Base-by-base conservation (phyloP, 2,329 filamentous ascomycete species). In the Aspergillus amoenus region DNA sequence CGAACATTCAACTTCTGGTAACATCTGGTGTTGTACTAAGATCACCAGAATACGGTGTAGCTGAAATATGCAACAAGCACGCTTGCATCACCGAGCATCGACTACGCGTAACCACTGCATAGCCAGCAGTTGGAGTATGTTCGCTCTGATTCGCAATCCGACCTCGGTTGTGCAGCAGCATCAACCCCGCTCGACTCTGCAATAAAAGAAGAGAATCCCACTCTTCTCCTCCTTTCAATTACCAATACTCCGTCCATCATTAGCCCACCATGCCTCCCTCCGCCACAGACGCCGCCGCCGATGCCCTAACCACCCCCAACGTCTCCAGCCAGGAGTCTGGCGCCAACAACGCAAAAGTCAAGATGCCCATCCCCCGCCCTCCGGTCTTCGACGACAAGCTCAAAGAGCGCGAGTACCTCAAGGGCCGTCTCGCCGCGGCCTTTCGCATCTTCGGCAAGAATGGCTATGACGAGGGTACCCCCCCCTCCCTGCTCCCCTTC, bases 371-470 rank as follows among this genome's bases (percentile, higher is more conserved):
- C 55, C 72, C 73, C 2, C 60, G 57, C 5, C 67, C 70, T 18
- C 76, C 74, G 1, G 70, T 67, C 3, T 78, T 78, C 52, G 68
- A 71, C 5, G 69, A 78, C 62, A 78, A 77, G 52, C 60, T 73
- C 17, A 66, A 81, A 42, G 78, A 84, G 60, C 76, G 82, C 22
- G 75, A 81, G 50, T 82, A 82, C 59, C 73, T 84, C 39, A 85
- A 84, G 65, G 78, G 80, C 24, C 76, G 81, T 22, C 73, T 85
- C 5, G 81, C 81, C 1, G 75, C 82, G 17, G 83, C 80, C 2
- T 85, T 85, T 68, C 79, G 82, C 22, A 80, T 85, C 52, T 85
- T 85, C 58, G 82, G 80, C 27, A 83, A 84, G 65, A 75, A 79
- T 49, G 82, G 81, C 15, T 84, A 79, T 62, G 81, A 83, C 59